Evolutionary conservation across 306 rosid genomes (phyloP), one percentile per base, ranked within the genome.

Genomic region (Trichosanthes truncata): DNA sequence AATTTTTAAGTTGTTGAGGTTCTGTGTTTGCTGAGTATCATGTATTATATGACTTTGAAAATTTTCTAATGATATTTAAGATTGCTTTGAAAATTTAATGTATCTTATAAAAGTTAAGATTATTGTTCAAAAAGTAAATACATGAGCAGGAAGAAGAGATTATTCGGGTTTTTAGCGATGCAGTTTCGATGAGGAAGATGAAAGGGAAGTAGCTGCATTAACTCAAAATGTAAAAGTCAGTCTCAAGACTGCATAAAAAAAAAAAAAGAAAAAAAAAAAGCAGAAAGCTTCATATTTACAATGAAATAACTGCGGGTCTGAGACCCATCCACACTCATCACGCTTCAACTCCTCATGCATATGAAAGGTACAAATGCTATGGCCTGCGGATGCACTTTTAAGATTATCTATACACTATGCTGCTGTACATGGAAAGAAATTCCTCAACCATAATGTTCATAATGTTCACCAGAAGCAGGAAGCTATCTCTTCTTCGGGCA

Each of bases 401-500:
- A 77, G 26, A 23, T 59, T 59, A 41, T 26, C 81, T 59, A 57
- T 75, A 78, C 81, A 78, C 71, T 62, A 61, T 61, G 35, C 15
- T 38, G 41, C 81, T 78, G 26, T 78, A 78, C 81, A 78, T 45
- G 59, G 25, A 31, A 29, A 1, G 73, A 29, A 18, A 18, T 78
- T 61, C 73, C 81, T 60, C 25, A 78, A 60, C 46, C 25, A 23
- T 25, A 13, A 6, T 60, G 18, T 77, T 59, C 40, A 82, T 43
- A 72, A 52, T 52, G 41, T 78, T 93, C 67, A 89, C 91, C 92
- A 88, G 69, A 88, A 73, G 86, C 91, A 87, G 71, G 76, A 71
- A 43, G 84, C 69, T 31, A 87, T 46, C 38, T 87, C 92, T 81
- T 90, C 97, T 86, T 89, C 97, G 40, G 91, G 89, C 89, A 90